These are phyloP conservation scores for Amanita polypyramis DNA, from an alignment of 768 basidiomycete species.

Conservation along the genomic window DNA sequence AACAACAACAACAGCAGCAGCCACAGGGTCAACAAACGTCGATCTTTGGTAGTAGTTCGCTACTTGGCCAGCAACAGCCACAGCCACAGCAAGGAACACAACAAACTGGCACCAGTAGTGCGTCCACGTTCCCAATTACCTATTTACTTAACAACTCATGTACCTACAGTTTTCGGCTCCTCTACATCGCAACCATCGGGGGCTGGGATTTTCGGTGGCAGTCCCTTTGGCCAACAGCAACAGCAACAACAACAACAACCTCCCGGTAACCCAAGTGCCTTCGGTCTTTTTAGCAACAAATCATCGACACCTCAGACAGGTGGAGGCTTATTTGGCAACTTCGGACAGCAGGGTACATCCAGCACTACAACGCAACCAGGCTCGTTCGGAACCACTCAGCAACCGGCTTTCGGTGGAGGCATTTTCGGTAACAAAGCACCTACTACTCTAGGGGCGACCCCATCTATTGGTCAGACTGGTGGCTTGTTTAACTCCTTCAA, in stretches of 20 bases:
- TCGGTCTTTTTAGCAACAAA: slow-evolving; percentile 36
- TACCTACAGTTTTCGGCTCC: slow-evolving; percentile 2
- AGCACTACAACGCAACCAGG: slow-evolving; percentile 19
- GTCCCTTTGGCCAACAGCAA: slow-evolving; percentile 16
- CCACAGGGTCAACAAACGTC: slow-evolving; percentile 19
- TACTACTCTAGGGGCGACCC: slow-evolving; percentile 32
- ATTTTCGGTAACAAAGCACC: slow-evolving; percentile 45
- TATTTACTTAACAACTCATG: not conserved
- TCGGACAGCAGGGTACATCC: slow-evolving; percentile 28
- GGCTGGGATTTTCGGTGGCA: slow-evolving; percentile 14
- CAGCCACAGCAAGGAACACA: slow-evolving; percentile 23
- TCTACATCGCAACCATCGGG: slow-evolving; percentile 4
- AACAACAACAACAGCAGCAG: slow-evolving; percentile 30
- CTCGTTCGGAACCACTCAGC: slow-evolving; percentile 41
- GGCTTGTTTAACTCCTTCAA: slow-evolving; percentile 34
- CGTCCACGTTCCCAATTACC: slow-evolving; percentile 6
- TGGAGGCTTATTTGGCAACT: slow-evolving; percentile 28
- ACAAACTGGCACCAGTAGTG: slow-evolving; percentile 17
- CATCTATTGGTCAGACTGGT: slow-evolving; percentile 28
- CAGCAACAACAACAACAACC: slow-evolving; percentile 23
- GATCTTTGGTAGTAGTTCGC: slow-evolving; percentile 15
- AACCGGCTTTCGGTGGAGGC: slow-evolving; percentile 32
- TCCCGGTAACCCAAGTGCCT: slow-evolving; percentile 15
- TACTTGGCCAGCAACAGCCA: slow-evolving; percentile 13
- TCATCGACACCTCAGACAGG: slow-evolving; percentile 22